Base-by-base conservation (phyloP, 306 rosid genomes). In the Amphicarpaea edgeworthii region DNA sequence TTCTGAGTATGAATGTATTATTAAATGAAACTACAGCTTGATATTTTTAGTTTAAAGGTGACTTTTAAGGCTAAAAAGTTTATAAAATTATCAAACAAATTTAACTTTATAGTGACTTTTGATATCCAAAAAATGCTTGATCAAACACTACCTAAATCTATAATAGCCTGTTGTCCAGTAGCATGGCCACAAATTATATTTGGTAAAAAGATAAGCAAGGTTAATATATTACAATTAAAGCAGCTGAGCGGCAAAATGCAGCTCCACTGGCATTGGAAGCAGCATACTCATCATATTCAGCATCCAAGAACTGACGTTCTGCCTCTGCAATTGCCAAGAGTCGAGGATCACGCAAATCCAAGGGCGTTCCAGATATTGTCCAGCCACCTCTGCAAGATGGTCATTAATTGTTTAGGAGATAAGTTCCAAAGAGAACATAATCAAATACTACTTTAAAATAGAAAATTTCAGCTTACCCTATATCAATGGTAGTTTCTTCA, bases 321-420 rank as follows among this genome's bases (percentile, higher is more conserved):
- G 99, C 97, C 80, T 93, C 99, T n/a, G 99, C 90, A 86, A 96
- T 90, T 23, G 99, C 95, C 86, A 93, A 76, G 34, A 96, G 88
- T 43, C 97, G 93, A 75, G 99, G 98, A 88, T 96, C 97, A 5
- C 85, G 90, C 87, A 96, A 84, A 85, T 90, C 96, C 93, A 96
- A 88, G 58, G 99, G 99, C 12, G 98, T 84, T 50, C 98, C 98
- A 79, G 99, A 89, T 68, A 96, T 86, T 57, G 99, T 90, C 99
- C 99, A 96, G 79, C 98, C 98, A 75, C 97, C 97, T 11, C 84
- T 84, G 77, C 77, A 57, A 80, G 62, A 70, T 34, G 68, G 12
- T 12, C 17, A 70, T 20, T 14, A 63, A 49, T 61, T 23, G 12
- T 46, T 26, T 57, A 41, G 78, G 47, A 77, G 61, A 69, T 12